Evolutionary conservation across 371 early-diverging fungal species (phyloP).

Genomic region (Rhizopus stolonifer): DNA sequence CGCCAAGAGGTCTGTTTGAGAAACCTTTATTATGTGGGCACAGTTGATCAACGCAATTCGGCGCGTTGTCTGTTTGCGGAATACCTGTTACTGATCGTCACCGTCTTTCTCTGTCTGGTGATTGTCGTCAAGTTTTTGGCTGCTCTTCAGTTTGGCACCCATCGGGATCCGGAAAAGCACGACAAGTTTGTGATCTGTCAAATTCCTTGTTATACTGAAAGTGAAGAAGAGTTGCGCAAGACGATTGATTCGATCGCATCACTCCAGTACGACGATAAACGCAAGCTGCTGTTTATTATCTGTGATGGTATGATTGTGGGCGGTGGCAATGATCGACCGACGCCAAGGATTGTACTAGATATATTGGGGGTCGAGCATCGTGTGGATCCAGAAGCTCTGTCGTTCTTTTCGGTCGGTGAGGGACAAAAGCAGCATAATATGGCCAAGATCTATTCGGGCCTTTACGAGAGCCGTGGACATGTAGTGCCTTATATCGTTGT

Average conservation of each 20-base stretch:
- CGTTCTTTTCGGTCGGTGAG: constrained; percentile 87
- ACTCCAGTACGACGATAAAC: constrained; percentile 67
- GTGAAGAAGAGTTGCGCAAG: constrained; percentile 68
- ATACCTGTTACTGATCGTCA: constrained; percentile 76
- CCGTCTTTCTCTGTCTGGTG: constrained; percentile 74
- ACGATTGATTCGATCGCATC: constrained; percentile 73
- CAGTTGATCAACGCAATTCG: constrained; percentile 80
- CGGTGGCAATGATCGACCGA: constrained; percentile 86
- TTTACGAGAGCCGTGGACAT: constrained; percentile 80
- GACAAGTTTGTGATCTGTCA: constrained; percentile 92
- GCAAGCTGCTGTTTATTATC: constrained; percentile 77
- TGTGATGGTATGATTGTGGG: constrained; percentile 90
- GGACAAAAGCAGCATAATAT: constrained; percentile 84
- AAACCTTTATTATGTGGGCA: constrained; percentile 78
- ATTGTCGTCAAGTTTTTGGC: constrained; percentile 90
- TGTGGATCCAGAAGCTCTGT: constrained; percentile 80
- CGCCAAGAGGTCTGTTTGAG: constrained; percentile 64
- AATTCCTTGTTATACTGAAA: constrained; percentile 86
- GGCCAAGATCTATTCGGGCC: constrained; percentile 90
- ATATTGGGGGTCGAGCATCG: constrained; percentile 79
- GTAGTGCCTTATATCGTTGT: constrained; percentile 83
- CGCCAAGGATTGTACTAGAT: constrained; percentile 86
- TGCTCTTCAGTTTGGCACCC: constrained; percentile 75
- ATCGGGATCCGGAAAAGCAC: constrained; percentile 77
- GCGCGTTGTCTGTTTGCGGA: constrained; percentile 80